These are phyloP conservation scores for Leccinum subgranulosum DNA, from an alignment of 768 basidiomycete genomes.

Conservation along the genomic window DNA sequence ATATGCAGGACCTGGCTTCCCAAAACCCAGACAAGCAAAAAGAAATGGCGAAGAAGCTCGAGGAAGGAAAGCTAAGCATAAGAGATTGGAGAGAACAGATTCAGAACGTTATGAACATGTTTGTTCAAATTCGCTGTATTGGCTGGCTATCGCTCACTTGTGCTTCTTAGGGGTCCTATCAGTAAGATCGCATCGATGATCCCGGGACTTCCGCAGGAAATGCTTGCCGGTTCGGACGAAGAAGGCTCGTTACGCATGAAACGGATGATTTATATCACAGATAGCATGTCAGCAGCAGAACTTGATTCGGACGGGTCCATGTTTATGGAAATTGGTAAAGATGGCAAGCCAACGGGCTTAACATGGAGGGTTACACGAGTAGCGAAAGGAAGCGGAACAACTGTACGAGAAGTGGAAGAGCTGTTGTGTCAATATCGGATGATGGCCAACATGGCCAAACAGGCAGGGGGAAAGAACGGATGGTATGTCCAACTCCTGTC, in stretches of 20 bases:
- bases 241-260: slow-evolving; percentile 90
- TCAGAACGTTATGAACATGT: slow-evolving; percentile 98
- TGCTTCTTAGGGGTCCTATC: slow-evolving; percentile 81
- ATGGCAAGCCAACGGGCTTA: slow-evolving; percentile 79
- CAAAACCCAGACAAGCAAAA: slow-evolving; percentile 97
- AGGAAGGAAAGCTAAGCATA: slow-evolving; percentile 95
- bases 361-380: slow-evolving; percentile 91
- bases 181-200: slow-evolving; percentile 99
- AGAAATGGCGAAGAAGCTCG: slow-evolving; percentile 95
- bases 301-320: slow-evolving; percentile 92
- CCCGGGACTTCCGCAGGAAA: slow-evolving; percentile 88
- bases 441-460: slow-evolving; percentile 99
- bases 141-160: slow-evolving; percentile 1
- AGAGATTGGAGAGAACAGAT: slow-evolving; percentile 98
- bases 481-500: slow-evolving; percentile 47
- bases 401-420: slow-evolving; percentile 97
- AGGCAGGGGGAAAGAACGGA: slow-evolving; percentile 96
- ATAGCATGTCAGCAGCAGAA: slow-evolving; percentile 92
- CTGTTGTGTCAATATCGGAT: slow-evolving; percentile 93
- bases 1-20: slow-evolving; percentile 94
- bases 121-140: slow-evolving; percentile 27
- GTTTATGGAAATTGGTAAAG: slow-evolving; percentile 83
- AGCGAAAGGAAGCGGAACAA: slow-evolving; percentile 91
- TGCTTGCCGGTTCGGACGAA: slow-evolving; percentile 91
- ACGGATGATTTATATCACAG: slow-evolving; percentile 97